These are phyloP conservation scores for Pythium coloratum DNA, from an alignment of 352 stramenopile species.

Conservation along the genomic window DNA sequence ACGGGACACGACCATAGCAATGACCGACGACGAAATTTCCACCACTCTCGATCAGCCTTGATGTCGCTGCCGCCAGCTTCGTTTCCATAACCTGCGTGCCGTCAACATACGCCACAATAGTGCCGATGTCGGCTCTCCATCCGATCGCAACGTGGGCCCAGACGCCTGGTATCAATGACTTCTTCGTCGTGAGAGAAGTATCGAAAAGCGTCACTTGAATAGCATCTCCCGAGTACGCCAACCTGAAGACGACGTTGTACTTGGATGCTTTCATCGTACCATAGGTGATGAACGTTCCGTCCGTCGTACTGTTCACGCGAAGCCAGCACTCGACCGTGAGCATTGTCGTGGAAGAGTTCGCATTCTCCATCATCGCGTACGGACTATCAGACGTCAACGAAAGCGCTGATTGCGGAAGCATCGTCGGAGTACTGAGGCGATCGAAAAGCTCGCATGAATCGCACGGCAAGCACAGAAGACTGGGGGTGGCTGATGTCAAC, in stretches of 20 bases:
- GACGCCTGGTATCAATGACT: background rate
- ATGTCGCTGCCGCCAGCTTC: constrained; percentile 1
- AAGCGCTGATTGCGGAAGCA: background rate
- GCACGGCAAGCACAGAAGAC: constrained; percentile 12
- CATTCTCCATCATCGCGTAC: constrained; percentile 22
- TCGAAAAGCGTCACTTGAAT: constrained; percentile 31
- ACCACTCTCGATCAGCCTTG: constrained; percentile 17
- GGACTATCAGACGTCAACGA: constrained; percentile 5
- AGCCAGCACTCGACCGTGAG: constrained; percentile 37
- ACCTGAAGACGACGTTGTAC: constrained; percentile 7
- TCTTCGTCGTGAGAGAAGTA: constrained; percentile 21
- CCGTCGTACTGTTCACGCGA: constrained; percentile 9
- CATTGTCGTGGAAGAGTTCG: constrained; percentile 9
- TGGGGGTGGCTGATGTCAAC: background rate
- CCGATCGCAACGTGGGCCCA: constrained; percentile 33
- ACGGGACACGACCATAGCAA: constrained; percentile 35
- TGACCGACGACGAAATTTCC: constrained; percentile 41
- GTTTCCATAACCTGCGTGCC: constrained; percentile 15
- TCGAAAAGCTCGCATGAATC: constrained; percentile 23
- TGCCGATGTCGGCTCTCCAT: constrained; percentile 16
- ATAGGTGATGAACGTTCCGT: constrained; percentile 35
- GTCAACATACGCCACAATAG: constrained; percentile 23
- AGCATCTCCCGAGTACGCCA: constrained; percentile 23
- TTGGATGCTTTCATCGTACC: constrained; percentile 15
- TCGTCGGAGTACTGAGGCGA: background rate